Base-by-base conservation (phyloP, 768 basidiomycete genomes). In the Trametes maxima region DNA sequence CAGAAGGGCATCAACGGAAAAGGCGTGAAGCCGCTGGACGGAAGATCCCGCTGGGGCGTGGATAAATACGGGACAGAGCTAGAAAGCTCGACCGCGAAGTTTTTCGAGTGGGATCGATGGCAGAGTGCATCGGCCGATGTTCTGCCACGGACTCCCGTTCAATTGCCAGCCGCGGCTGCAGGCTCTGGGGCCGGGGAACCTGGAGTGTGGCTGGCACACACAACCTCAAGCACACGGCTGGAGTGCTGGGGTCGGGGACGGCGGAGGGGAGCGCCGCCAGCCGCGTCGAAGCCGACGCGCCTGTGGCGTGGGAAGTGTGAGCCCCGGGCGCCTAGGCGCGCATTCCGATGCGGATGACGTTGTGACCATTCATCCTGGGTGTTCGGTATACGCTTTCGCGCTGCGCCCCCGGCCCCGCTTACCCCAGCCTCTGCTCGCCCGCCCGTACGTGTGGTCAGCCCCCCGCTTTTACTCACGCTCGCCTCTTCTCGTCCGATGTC, bases 291-390 rank as follows among this genome's bases (percentile, higher is more conserved):
- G 56, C 22, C 16, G 48, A 50, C 48, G 57, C 48, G 57, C 33
- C 24, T 50, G 57, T 58, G 48, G 57, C 48, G 57, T 40, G 47
- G 48, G 37, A 35, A 17, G n/a, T 25, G 40, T 8, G 39, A 16
- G 25, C 36, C 21, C 39, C 39, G 55, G 46, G 55, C 55, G 56
- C 48, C 47, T 49, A 13, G 8, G 13, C 39, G 57, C 39, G 57
- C 43, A 43, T 50, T 24, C 45, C 5, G 43, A 3, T 3, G 16
- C 33, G 35, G 22, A n/a, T 48, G 25, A 24, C 36, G 14, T 40
- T 28, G 46, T 21, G n/a, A 50, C 48, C 50, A 48, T 58, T 58
- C 57, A 58, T 58, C 57, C 48, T 57, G 56, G 56, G 37, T 21
- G 28, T 57, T 57, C 56, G 37, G 56, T 42, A 49, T 39, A 55